Evolutionary conservation across 371 early-diverging fungal genomes (phyloP), one percentile per base, ranked within the genome.

Genomic region (Globomyces sp.): DNA sequence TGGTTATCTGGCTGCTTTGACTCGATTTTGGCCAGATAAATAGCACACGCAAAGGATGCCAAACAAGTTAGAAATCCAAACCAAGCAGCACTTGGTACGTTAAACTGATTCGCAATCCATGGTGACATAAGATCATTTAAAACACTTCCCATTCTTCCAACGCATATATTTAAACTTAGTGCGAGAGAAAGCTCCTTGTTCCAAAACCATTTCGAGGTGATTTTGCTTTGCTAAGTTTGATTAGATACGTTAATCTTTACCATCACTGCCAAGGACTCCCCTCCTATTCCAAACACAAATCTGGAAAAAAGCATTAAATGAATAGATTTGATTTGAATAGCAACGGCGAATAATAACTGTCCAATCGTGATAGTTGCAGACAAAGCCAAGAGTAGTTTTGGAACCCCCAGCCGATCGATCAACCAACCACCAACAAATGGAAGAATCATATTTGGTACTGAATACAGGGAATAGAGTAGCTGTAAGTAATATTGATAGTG

Each of bases 371-470:
- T 76, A 5, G 74, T 24, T 1, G 72, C 49, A 46, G 80, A 81
- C n/a, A 88, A 80, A 39, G 80, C 57, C 6, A 79, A 58, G 65
- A 87, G 59, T 69, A 85, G 72, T 44, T 61, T 57, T n/a, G 69
- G 68, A 42, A 82, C 71, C 4, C 82, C 86, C 41, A 85, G 71
- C 2, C 68, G 63, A 58, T 86, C 82, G n/a, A 79, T 74, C 5
- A 82, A 68, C 5, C 68, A 70, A 1, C 89, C 88, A 40, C 87
- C 83, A 6, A 85, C 42, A 39, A 89, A 74, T 0, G 92, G 90
- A 6, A 86, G 76, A 53, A 89, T 65, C n/a, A 87, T 79, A 71
- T 92, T 92, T 36, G 92, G 90, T 2, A 88, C 64, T 1, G 90
- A 87, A 70, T 89, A 90, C 40, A 78, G 77, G 0, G 89, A 77